Conservation (phyloP, 371 early-diverging fungal genomes). For the Zancudomyces culisetae region DNA sequence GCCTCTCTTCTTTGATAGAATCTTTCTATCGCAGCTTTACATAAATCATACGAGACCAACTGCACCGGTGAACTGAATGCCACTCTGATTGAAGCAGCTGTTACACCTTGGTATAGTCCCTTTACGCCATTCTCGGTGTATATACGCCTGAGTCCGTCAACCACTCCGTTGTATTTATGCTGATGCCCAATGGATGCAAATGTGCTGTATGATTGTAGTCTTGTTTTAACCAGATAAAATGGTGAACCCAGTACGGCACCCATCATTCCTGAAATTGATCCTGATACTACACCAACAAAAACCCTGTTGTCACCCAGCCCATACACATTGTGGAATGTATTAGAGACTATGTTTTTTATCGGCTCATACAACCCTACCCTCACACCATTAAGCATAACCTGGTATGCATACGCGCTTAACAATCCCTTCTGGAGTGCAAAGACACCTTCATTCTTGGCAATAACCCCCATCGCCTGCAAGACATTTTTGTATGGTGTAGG, state of each 20-base stretch:
- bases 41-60: slow-evolving; percentile 70
- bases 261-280: slow-evolving; percentile 51
- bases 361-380: slow-evolving; percentile 84
- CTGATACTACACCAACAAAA: slow-evolving; percentile 33
- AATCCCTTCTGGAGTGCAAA: slow-evolving; percentile 79
- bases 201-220: slow-evolving; percentile 70
- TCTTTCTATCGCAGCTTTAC: slow-evolving; percentile 41
- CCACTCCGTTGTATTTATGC: slow-evolving; percentile 58
- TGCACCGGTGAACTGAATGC: slow-evolving; percentile 84
- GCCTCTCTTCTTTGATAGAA: slow-evolving; percentile 11
- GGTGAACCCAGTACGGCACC: slow-evolving; percentile 78
- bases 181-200: slow-evolving; percentile 69
- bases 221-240: slow-evolving; percentile 82
- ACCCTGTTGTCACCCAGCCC: slow-evolving; percentile 10
- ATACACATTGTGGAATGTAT: slow-evolving; percentile 1
- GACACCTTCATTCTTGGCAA: slow-evolving; percentile 63
- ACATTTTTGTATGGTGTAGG: slow-evolving; percentile 55
- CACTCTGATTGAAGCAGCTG: slow-evolving; percentile 78
- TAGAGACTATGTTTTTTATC: slow-evolving; percentile 24
- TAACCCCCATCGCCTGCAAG: slow-evolving; percentile 53
- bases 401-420: slow-evolving; percentile 80
- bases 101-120: slow-evolving; percentile 73
- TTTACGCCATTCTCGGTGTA: slow-evolving; percentile 50
- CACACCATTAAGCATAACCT: slow-evolving; percentile 79
- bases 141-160: slow-evolving; percentile 42